Evolutionary conservation across 2,329 filamentous ascomycete species (phyloP).

Genomic region (Ilyonectria sp.): DNA sequence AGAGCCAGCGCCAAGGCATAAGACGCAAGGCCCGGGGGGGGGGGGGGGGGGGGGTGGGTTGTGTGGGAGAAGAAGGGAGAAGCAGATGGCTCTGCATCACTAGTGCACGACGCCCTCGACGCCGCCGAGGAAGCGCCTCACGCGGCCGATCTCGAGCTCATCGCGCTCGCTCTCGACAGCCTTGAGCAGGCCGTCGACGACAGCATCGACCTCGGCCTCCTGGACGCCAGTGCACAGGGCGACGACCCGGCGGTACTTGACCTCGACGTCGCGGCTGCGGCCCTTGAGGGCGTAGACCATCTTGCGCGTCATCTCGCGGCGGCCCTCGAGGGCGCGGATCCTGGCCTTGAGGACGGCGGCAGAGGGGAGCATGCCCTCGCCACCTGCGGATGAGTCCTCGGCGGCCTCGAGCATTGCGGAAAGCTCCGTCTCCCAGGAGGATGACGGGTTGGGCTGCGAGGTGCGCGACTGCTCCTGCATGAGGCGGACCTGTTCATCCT

Average conservation of each 20-base stretch:
- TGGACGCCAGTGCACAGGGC: conserved; percentile 86
- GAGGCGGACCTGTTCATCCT: conserved; percentile 74
- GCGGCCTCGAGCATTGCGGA: conserved; percentile 62
- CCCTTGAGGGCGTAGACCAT: conserved; percentile 81
- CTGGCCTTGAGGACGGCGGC: conserved; percentile 75
- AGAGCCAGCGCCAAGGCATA: conserved; percentile 16
- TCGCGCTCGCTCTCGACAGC: conserved; percentile 91
- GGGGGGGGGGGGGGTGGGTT: conserved; percentile 1
- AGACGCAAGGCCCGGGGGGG: neutral
- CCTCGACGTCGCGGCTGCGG: conserved; percentile 86
- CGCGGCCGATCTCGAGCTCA: conserved; percentile 81
- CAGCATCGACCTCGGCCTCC: conserved; percentile 84
- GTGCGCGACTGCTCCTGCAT: conserved; percentile 59
- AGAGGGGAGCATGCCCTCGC: conserved; percentile 67
- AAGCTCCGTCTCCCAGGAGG: conserved; percentile 70
- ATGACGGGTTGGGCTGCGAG: conserved; percentile 61
- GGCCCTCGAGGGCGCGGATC: conserved; percentile 77
- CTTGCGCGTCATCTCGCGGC: conserved; percentile 77
- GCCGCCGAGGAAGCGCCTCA: conserved; percentile 84
- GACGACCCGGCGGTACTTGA: conserved; percentile 91
- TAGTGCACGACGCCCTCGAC: conserved; percentile 76
- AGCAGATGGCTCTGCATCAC: conserved; percentile 33
- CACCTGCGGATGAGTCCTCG: conserved; percentile 53
- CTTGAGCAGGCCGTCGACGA: conserved; percentile 84
- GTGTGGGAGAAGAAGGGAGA: neutral